A percentile compares a stretch with the other conserved stretches of the same genome.
Evolutionary conservation across 352 stramenopile genomes (phyloP).

Genomic region (Peronospora destructor): DNA sequence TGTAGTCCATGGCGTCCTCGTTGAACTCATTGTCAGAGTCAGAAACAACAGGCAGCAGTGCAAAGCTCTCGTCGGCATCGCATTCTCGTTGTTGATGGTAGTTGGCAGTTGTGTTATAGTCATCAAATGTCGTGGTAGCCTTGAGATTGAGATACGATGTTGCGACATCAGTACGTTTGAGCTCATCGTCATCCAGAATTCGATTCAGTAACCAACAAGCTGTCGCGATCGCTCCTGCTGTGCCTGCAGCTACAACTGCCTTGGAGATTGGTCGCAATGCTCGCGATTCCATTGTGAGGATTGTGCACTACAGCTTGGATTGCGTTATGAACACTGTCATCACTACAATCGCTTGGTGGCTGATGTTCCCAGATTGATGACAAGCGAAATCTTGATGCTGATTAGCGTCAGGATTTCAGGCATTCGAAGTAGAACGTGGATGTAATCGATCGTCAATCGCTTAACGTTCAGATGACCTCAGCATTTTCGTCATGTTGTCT

Average conservation of each 20-base stretch:
- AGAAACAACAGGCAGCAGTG: slow-evolving; percentile 16
- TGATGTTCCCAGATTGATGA: slow-evolving; percentile 12
- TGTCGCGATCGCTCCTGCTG: slow-evolving; percentile 16
- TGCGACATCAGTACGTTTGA: background rate
- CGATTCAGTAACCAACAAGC: slow-evolving; percentile 23
- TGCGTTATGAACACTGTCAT: slow-evolving; percentile 16
- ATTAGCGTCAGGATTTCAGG: too few species aligned
- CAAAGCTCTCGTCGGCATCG: slow-evolving; percentile 11
- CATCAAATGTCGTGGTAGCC: slow-evolving; percentile 5
- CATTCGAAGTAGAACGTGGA: slow-evolving; percentile 9
- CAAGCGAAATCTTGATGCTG: slow-evolving; percentile 2
- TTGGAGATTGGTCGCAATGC: slow-evolving; percentile 13
- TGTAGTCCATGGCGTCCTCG: slow-evolving; percentile 22
- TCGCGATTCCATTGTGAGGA: slow-evolving; percentile 23
- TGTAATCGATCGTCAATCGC: slow-evolving; percentile 1
- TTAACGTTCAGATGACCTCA: background rate
- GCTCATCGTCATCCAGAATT: slow-evolving; percentile 3
- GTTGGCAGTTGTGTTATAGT: slow-evolving; percentile 1
- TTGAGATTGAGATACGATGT: slow-evolving; percentile 1
- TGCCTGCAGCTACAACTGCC: slow-evolving; percentile 17
- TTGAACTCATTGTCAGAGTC: slow-evolving; percentile 19
- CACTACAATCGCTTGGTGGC: background rate
- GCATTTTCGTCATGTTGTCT: slow-evolving; percentile 3
- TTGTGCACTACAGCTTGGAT: slow-evolving; percentile 4
- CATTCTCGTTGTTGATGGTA: background rate